Evolutionary conservation across 176 grass and related monocot species (phyloP).

Genomic region (Hyparrhenia diplandra): DNA sequence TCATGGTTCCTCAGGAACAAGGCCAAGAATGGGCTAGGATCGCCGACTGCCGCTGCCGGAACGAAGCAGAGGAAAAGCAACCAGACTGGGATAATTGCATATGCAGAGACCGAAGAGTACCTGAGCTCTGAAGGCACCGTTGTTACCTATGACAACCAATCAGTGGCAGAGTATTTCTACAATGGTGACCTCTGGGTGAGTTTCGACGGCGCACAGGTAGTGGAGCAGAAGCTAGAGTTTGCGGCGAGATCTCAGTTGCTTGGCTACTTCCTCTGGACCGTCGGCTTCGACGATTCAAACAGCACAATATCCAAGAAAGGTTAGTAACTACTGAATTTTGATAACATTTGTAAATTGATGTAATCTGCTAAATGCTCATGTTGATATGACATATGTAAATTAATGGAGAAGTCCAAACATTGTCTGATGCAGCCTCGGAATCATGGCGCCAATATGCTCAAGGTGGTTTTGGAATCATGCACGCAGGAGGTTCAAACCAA

Average conservation of each 20-base stretch:
- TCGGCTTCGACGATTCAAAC: constrained; percentile 60
- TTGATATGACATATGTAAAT: neutral
- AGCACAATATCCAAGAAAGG: constrained; percentile 59
- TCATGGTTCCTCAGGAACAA: constrained; percentile 81
- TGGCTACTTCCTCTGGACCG: constrained; percentile 74
- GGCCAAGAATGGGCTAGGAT: constrained; percentile 51
- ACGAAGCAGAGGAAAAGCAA: constrained; percentile 72
- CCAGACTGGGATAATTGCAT: constrained; percentile 60
- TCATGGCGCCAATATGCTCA: constrained; percentile 43
- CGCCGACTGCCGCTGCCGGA: constrained; percentile 50
- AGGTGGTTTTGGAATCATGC: constrained; percentile 28
- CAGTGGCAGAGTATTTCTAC: constrained; percentile 54
- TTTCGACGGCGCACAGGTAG: constrained; percentile 49
- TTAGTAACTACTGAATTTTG: constrained; percentile 11
- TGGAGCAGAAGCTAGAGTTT: constrained; percentile 57
- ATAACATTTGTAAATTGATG: neutral
- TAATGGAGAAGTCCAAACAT: neutral
- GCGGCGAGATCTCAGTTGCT: constrained; percentile 46
- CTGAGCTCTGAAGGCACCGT: constrained; percentile 19
- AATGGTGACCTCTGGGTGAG: constrained; percentile 60
- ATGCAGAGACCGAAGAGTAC: constrained; percentile 49
- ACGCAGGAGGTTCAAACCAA: constrained; percentile 29
- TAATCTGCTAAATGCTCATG: neutral
- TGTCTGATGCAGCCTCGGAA: constrained; percentile 42
- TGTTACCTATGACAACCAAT: constrained; percentile 44